Evolutionary conservation across 2,329 filamentous ascomycete species (phyloP).

Genomic region (Cytospora piceae): DNA sequence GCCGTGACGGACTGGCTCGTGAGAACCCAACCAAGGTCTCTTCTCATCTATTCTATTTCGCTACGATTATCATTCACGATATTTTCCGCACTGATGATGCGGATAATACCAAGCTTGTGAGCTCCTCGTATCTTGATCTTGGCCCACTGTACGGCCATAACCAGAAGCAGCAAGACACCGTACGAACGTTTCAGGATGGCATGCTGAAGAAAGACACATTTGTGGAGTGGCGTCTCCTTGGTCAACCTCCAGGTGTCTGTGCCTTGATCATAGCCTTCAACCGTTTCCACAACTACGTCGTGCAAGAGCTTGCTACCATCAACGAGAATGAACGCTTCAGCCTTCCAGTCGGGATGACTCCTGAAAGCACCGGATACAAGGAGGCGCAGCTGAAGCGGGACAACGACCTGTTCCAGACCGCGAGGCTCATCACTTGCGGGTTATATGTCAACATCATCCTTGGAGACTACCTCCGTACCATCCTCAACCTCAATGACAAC

Average conservation of each 20-base stretch:
- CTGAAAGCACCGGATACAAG: slow-evolving; percentile 26
- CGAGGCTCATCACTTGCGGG: slow-evolving; percentile 56
- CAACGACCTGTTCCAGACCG: slow-evolving; percentile 60
- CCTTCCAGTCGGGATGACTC: slow-evolving; percentile 33
- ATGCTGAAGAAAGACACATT: slow-evolving; percentile 74
- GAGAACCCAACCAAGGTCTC: slow-evolving; percentile 20
- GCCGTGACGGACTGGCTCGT: slow-evolving; percentile 7
- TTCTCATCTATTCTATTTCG: slow-evolving; percentile 38
- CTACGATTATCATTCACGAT: slow-evolving; percentile 67
- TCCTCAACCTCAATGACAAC: slow-evolving; percentile 60
- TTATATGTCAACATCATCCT: slow-evolving; percentile 61
- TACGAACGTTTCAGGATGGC: slow-evolving; percentile 42
- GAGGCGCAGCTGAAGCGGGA: slow-evolving; percentile 43
- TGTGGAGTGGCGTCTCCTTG: slow-evolving; percentile 65
- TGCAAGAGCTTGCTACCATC: slow-evolving; percentile 55
- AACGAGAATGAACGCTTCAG: slow-evolving; percentile 69
- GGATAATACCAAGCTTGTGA: slow-evolving; percentile 66
- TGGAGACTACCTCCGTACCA: slow-evolving; percentile 64
- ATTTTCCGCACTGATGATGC: slow-evolving; percentile 67
- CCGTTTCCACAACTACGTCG: slow-evolving; percentile 71
- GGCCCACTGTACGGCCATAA: slow-evolving; percentile 74
- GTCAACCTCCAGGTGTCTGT: slow-evolving; percentile 70
- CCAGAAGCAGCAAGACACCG: slow-evolving; percentile 61
- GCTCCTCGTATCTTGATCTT: slow-evolving; percentile 76
- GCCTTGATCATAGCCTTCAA: slow-evolving; percentile 70